Evolutionary conservation across 306 rosid species (phyloP).

Genomic region (Prunus salicina): DNA sequence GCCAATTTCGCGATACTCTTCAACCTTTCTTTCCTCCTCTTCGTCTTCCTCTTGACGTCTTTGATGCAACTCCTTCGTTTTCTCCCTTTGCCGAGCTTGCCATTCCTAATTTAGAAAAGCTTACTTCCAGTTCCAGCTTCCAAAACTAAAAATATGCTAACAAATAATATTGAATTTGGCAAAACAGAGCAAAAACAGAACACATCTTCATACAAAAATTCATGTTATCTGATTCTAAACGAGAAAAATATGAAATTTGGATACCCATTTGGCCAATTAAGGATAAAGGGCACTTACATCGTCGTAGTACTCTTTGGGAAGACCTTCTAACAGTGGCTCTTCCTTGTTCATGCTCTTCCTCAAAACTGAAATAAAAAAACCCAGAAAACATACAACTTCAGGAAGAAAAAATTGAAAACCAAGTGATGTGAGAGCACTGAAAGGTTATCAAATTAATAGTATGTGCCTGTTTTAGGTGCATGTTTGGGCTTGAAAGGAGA

Average conservation of each 20-base stretch:
- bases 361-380: slow-evolving; percentile 37
- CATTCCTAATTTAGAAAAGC: slow-evolving; percentile 60
- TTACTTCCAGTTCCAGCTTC: slow-evolving; percentile 28
- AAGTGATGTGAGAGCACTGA: slow-evolving; percentile 6
- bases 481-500: slow-evolving; percentile 21
- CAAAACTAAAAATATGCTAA: background rate
- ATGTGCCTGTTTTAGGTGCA: slow-evolving; percentile 42
- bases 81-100: slow-evolving; percentile 81
- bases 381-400: background rate
- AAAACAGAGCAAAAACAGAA: background rate
- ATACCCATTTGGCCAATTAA: background rate
- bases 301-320: slow-evolving; percentile 90
- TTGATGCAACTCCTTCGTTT: slow-evolving; percentile 60
- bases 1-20: slow-evolving; percentile 84
- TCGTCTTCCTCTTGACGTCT: slow-evolving; percentile 65
- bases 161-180: background rate
- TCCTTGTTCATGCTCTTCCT: slow-evolving; percentile 51
- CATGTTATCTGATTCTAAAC: background rate
- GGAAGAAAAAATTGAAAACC: background rate
- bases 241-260: background rate
- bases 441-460: background rate
- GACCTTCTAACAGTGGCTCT: slow-evolving; percentile 67
- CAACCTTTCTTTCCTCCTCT: slow-evolving; percentile 77
- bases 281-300: slow-evolving; percentile 53
- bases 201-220: background rate